phyloP scores from a whole-genome alignment of 768 basidiomycete species.

The Suillus discolor region DNA sequence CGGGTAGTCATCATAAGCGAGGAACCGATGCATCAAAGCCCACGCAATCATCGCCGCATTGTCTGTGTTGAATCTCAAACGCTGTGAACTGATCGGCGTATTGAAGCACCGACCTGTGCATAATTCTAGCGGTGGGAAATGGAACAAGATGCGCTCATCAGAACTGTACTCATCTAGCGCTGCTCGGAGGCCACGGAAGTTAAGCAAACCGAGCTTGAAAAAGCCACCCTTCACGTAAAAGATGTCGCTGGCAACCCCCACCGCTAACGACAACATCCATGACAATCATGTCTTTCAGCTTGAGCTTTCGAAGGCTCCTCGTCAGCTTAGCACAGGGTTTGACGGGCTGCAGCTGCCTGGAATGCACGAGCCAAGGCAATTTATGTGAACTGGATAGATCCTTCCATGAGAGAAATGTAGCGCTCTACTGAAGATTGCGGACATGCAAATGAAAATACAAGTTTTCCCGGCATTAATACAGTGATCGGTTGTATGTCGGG shows the following conservation, averaged over 20 bases:
- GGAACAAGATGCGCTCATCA: conserved; percentile 42
- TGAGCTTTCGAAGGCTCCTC: conserved; percentile 39
- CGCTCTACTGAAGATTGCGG: conserved; percentile 71
- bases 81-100: neutral
- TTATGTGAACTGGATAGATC: conserved; percentile 26
- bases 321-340: conserved; percentile 74
- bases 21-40: conserved; percentile 85
- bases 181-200: conserved; percentile 32
- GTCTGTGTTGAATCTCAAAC: conserved; percentile 47
- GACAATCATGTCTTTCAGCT: conserved; percentile 48
- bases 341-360: conserved; percentile 68
- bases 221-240: conserved; percentile 68
- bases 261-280: conserved; percentile 81
- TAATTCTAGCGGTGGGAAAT: conserved; percentile 73
- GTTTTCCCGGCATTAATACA: conserved; percentile 49
- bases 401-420: conserved; percentile 46
- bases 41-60: conserved; percentile 98
- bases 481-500: conserved; percentile 44
- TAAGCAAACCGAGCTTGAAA: conserved; percentile 9
- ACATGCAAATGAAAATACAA: conserved; percentile 80
- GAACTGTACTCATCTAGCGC: conserved; percentile 30
- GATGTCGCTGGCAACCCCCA: conserved; percentile 86
- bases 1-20: conserved; percentile 60
- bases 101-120: conserved; percentile 63
- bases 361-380: conserved; percentile 67